Base-by-base conservation (phyloP, 176 grass and related monocot species). In the Oryza rufipogon region DNA sequence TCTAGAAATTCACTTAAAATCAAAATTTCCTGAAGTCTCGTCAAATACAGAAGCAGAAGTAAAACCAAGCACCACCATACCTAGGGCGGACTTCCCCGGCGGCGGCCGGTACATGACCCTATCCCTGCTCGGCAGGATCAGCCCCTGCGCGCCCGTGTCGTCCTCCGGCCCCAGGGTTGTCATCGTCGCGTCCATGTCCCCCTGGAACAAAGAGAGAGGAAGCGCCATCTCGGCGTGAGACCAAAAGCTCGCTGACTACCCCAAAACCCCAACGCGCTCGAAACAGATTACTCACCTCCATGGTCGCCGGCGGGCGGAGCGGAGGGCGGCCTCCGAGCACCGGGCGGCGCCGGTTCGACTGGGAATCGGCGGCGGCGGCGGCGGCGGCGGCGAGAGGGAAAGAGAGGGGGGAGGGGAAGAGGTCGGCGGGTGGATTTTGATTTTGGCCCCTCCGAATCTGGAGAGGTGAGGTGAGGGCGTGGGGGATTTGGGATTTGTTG, bases 81-180 rank as follows among this genome's bases (percentile, higher is more conserved):
- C 93, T 75, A 98, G 89, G 22, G 68, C 32, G 10, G 96, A 98
- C 79, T 90, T 93, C 65, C 91, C 87, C 6, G 87, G 66, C 13
- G 89, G 96, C 22, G 91, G 87, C 72, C 89, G 86, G 83, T 98
- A 98, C 32, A 95, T 76, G 51, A 93, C 80, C 83, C 86, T 87
- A 16, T 97, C 84, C 65, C 84, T 90, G 23, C 32, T 89, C 22
- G 87, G 91, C 77, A 94, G 28, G 84, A 65, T 90, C 0, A 98
- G 87, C 9, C 96, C 96, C 17, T 92, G 87, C 1, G 69, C 42
- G 42, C 42, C 80, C 4, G 54, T 80, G 81, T 86, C 76, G 10
- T 72, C 75, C 77, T 98, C 96, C 12, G 96, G 89, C 7, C 87
- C 86, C 46, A 98, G 90, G 17, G 89, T 95, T 19, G 88, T 80